A percentile compares a stretch with the other conserved stretches of the same genome.
phyloP scores from a whole-genome alignment of 2,329 filamentous ascomycete species.

The Phaeosphaeriaceae sp. region DNA sequence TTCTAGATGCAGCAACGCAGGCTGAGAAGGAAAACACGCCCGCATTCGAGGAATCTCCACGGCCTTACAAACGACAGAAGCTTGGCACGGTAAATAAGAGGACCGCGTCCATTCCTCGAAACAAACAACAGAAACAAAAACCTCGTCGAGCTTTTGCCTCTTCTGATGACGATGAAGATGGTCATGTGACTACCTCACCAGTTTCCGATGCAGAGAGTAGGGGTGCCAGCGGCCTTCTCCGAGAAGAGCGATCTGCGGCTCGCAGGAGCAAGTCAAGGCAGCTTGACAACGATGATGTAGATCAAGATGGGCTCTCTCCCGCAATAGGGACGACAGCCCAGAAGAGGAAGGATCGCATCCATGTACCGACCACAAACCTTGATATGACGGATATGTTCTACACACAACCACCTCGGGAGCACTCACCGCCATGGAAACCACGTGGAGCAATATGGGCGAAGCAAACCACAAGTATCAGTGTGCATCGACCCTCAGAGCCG shows the following conservation, averaged over 20 bases:
- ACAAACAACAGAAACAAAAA: constrained; percentile 19
- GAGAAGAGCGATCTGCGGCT: constrained; percentile 9
- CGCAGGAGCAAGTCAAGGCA: constrained; percentile 23
- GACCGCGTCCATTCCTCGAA: constrained; percentile 30
- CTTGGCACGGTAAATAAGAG: constrained; percentile 34
- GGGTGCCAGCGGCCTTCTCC: constrained; percentile 10
- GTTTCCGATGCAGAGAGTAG: constrained; percentile 15
- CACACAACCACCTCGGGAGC: constrained; percentile 54
- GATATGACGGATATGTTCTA: constrained; percentile 52
- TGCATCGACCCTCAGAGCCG: constrained; percentile 31
- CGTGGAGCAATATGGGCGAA: constrained; percentile 59
- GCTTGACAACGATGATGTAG: constrained; percentile 14
- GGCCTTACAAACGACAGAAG: constrained; percentile 48
- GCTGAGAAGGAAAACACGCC: constrained; percentile 44
- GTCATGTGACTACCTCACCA: constrained; percentile 14
- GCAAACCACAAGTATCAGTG: constrained; percentile 35
- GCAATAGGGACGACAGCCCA: constrained; percentile 31
- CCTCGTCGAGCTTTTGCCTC: constrained; percentile 32
- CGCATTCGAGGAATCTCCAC: constrained; percentile 43
- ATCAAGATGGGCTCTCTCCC: constrained; percentile 23
- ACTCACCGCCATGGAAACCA: constrained; percentile 54
- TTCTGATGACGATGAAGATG: constrained; percentile 32
- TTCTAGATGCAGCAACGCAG: constrained; percentile 68
- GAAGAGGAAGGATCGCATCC: constrained; percentile 53
- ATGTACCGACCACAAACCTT: constrained; percentile 51